Percentiles rank a stretch among this genome's conserved stretches.
Conservation (phyloP, 2,329 filamentous ascomycete genomes). For the Juglanconis sp. region DNA sequence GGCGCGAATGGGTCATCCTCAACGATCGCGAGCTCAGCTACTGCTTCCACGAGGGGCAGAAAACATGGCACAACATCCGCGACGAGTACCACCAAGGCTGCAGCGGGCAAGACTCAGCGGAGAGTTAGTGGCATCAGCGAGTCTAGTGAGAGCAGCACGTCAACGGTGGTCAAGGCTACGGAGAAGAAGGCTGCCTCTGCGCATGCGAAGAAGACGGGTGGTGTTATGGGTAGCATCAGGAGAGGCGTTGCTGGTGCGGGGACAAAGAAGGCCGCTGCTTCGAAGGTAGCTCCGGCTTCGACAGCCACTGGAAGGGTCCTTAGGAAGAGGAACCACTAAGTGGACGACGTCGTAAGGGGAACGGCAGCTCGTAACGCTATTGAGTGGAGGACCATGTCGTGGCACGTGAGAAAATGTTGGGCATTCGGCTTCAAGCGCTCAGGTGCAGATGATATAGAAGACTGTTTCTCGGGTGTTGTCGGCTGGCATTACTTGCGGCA, state of each 20-base stretch:
- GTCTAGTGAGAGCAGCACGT: conserved; percentile 60
- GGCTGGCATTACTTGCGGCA: background rate
- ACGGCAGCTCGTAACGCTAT: background rate
- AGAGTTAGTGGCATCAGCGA: conserved; percentile 60
- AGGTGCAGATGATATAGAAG: background rate
- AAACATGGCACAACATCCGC: conserved; percentile 26
- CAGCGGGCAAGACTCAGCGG: conserved; percentile 42
- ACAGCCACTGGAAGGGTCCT: conserved; percentile 47
- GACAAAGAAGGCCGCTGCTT: conserved; percentile 47
- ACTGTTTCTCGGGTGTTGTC: background rate
- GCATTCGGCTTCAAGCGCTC: no score
- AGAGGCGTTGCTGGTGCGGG: conserved; percentile 47
- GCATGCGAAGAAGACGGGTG: conserved; percentile 42
- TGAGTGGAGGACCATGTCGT: background rate
- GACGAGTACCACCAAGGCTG: conserved; percentile 30
- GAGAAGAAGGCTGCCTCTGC: conserved; percentile 28
- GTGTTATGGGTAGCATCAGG: conserved; percentile 50
- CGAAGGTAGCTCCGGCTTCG: conserved; percentile 39
- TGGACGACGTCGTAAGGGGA: background rate
- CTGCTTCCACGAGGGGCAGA: conserved; percentile 22
- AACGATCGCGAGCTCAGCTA: conserved; percentile 33
- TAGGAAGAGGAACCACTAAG: conserved; percentile 43
- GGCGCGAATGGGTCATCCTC: conserved; percentile 30
- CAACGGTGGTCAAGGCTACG: conserved; percentile 57
- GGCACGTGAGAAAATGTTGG: background rate